These are phyloP conservation scores for Pyrenophora teres DNA, from an alignment of 2,329 filamentous ascomycete species.

Conservation along the genomic window DNA sequence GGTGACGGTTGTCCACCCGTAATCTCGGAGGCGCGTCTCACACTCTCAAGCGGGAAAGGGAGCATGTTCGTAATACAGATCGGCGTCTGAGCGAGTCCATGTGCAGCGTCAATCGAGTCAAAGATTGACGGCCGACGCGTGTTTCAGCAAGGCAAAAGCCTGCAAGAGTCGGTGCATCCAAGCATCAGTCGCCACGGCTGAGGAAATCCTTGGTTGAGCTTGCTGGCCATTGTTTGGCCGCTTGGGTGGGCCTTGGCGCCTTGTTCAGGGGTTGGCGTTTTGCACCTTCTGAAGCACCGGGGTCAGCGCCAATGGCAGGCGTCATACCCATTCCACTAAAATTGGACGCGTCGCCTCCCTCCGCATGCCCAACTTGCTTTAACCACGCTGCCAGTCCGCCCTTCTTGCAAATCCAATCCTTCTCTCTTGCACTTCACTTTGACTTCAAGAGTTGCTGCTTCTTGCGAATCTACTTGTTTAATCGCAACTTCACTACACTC, in stretches of 20 bases:
- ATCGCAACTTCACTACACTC: slow-evolving; percentile 18
- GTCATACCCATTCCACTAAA: slow-evolving; percentile 3
- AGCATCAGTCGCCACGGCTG: slow-evolving; percentile 18
- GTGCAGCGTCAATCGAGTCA: background rate
- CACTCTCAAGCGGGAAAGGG: background rate
- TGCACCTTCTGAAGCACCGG: background rate
- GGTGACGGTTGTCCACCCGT: no score
- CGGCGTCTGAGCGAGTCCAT: background rate
- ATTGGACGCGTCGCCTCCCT: slow-evolving; percentile 14
- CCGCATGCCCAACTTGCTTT: background rate
- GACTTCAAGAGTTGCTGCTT: slow-evolving; percentile 4
- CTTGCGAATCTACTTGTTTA: slow-evolving; percentile 6
- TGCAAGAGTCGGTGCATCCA: slow-evolving; percentile 9
- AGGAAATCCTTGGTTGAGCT: slow-evolving; percentile 5
- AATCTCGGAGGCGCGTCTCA: no score
- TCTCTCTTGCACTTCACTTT: slow-evolving; percentile 1
- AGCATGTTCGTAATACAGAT: slow-evolving; percentile 12
- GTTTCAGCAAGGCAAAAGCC: slow-evolving; percentile 8
- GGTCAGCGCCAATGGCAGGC: background rate
- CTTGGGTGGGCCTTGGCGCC: slow-evolving; percentile 9
- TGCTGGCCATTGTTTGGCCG: background rate
- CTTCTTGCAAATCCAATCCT: background rate
- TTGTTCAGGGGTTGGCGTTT: slow-evolving; percentile 16
- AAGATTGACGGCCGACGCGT: slow-evolving; percentile 14
- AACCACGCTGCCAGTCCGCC: slow-evolving; percentile 4